phyloP scores from a whole-genome alignment of 2,329 filamentous ascomycete species.

The Lachnellula occidentalis region DNA sequence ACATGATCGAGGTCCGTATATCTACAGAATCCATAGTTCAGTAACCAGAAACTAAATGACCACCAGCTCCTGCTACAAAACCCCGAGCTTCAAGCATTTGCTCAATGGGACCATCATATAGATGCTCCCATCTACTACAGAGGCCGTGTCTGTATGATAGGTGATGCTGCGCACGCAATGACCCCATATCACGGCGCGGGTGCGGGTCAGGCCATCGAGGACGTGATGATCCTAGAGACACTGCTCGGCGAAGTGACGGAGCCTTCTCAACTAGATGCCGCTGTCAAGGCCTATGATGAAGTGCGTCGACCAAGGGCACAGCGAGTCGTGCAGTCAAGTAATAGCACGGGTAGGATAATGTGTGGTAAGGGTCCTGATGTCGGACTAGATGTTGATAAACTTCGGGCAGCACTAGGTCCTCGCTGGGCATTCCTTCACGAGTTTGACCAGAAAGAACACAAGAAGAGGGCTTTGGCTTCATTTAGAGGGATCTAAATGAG shows the following conservation, averaged over 20 bases:
- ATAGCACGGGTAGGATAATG: neutral
- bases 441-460: neutral
- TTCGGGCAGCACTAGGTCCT: neutral
- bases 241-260: conserved; percentile 37
- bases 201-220: conserved; percentile 50
- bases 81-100: neutral
- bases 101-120: neutral
- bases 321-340: neutral
- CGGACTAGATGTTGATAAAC: neutral
- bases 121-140: neutral
- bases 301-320: neutral
- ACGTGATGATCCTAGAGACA: conserved; percentile 36
- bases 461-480: neutral
- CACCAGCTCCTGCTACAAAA: neutral
- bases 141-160: conserved; percentile 40
- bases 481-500: no score
- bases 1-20: neutral
- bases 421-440: neutral
- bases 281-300: conserved; percentile 44
- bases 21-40: neutral
- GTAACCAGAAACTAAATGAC: neutral
- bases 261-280: conserved; percentile 33
- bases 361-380: neutral
- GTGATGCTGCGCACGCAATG: conserved; percentile 57
- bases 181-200: conserved; percentile 54